A percentile compares a stretch with the other conserved stretches of the same genome.
phyloP scores from a whole-genome alignment of 371 early-diverging fungal species.

The Actinomortierella wolfii region DNA sequence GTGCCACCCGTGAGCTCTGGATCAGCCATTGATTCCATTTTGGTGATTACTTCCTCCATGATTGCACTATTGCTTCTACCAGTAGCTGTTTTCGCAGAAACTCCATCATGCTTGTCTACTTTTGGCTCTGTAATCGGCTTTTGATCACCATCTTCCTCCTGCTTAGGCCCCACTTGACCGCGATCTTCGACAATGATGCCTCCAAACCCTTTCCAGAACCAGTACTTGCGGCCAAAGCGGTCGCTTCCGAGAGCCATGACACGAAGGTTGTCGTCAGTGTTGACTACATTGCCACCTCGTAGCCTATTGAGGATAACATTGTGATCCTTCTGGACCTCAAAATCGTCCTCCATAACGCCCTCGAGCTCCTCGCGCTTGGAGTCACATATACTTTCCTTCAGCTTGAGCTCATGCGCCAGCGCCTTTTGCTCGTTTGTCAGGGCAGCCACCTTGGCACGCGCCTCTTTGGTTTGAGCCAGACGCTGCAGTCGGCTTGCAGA shows the following conservation, averaged over 20 bases:
- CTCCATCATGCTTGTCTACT: too few species aligned
- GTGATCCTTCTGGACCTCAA: constrained; percentile 35
- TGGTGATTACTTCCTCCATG: constrained; percentile 28
- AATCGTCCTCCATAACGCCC: constrained; percentile 23
- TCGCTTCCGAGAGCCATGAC: constrained; percentile 39
- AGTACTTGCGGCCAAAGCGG: constrained; percentile 45
- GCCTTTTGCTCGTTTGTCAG: constrained; percentile 29
- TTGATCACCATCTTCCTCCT: neutral
- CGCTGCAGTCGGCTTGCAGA: constrained; percentile 18
- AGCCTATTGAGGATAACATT: constrained; percentile 33
- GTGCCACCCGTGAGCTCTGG: constrained; percentile 25
- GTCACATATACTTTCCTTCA: constrained; percentile 34
- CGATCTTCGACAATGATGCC: constrained; percentile 44
- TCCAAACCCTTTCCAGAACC: constrained; percentile 46
- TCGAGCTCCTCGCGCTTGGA: constrained; percentile 38
- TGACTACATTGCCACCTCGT: constrained; percentile 39
- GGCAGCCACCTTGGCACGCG: constrained; percentile 22
- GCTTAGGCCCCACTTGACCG: constrained; percentile 25
- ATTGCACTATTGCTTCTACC: neutral
- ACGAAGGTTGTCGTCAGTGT: constrained; percentile 31
- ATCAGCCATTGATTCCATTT: constrained; percentile 37
- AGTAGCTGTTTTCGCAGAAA: too few species aligned
- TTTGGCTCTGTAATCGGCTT: too few species aligned
- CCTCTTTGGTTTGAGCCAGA: constrained; percentile 39
- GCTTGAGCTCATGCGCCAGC: constrained; percentile 26